phyloP scores from a whole-genome alignment of 371 early-diverging fungal species.

The Blastocladiella emersonii region DNA sequence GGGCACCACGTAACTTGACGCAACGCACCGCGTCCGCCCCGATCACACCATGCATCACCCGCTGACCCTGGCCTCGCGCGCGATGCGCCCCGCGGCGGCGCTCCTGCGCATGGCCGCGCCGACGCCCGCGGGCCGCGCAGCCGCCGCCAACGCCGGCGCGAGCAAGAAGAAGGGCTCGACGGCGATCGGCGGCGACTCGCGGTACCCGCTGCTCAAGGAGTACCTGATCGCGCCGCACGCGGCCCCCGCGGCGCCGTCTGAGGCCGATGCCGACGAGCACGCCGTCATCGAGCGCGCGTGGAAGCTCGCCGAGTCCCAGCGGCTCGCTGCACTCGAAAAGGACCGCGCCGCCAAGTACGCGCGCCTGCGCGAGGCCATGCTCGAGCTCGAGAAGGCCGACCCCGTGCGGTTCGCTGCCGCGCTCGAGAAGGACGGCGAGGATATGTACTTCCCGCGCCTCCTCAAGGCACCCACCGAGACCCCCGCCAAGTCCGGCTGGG shows the following conservation, averaged over 20 bases:
- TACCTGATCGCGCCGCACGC: background rate
- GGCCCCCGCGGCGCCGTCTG: background rate
- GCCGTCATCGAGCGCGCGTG: background rate
- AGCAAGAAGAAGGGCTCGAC: background rate
- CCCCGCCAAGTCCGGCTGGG: background rate
- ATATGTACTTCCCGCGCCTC: conserved; percentile 3
- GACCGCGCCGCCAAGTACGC: background rate
- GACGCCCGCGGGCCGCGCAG: background rate
- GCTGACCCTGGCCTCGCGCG: too few relatives aligned
- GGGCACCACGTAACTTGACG: too few relatives aligned
- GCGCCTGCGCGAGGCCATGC: background rate
- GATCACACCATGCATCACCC: too few relatives aligned
- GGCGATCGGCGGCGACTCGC: conserved; percentile 4
- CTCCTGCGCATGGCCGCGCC: too few relatives aligned
- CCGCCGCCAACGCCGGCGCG: background rate
- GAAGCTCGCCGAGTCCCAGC: background rate
- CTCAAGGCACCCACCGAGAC: conserved; percentile 4
- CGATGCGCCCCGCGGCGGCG: too few relatives aligned
- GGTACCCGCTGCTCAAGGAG: conserved; percentile 4
- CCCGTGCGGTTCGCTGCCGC: background rate
- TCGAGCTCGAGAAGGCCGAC: background rate
- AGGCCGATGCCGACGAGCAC: background rate
- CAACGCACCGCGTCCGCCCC: too few relatives aligned
- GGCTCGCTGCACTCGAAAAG: background rate
- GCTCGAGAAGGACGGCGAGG: background rate